phyloP scores from a whole-genome alignment of 1,284 basidiomycete genomes.

The Gymnopus androsaceus region DNA sequence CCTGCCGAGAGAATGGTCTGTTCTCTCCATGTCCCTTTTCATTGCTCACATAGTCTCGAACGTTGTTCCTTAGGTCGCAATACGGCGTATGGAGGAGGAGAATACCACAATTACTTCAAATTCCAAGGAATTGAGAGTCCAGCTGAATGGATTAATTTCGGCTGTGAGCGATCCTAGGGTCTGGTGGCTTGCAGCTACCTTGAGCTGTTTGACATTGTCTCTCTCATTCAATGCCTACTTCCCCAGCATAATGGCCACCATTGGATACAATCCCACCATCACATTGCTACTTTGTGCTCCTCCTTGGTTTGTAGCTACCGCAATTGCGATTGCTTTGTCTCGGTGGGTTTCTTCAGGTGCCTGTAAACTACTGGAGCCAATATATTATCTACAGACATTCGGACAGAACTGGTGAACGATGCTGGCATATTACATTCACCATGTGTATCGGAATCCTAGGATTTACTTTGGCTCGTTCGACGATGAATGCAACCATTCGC shows the following conservation, averaged over 20 bases:
- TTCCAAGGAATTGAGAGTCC: constrained; percentile 32
- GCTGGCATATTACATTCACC: constrained; percentile 61
- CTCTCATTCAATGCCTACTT: constrained; percentile 68
- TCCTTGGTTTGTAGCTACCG: constrained; percentile 72
- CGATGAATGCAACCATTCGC: constrained; percentile 65
- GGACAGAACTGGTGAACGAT: constrained; percentile 66
- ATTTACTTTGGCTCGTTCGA: constrained; percentile 72
- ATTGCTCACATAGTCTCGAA: too few relatives aligned
- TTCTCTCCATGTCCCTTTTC: too few relatives aligned
- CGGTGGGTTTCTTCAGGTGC: constrained; percentile 35
- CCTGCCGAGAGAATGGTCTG: constrained; percentile 59
- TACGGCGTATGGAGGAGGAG: constrained; percentile 75
- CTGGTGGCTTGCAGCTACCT: constrained; percentile 66
- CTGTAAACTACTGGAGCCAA: constrained; percentile 1
- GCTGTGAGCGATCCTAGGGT: constrained; percentile 74
- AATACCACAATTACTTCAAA: constrained; percentile 47
- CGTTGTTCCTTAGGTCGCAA: too few relatives aligned
- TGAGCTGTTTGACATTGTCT: constrained; percentile 49
- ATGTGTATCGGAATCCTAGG: constrained; percentile 66
- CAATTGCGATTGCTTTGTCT: constrained; percentile 50
- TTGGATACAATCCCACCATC: constrained; percentile 67
- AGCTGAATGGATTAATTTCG: constrained; percentile 47
- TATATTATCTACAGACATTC: constrained; percentile 57
- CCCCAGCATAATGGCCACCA: constrained; percentile 67
- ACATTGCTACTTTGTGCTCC: constrained; percentile 76